Conservation (phyloP, 139 green algal genomes). For the Micromonas pusilla region DNA sequence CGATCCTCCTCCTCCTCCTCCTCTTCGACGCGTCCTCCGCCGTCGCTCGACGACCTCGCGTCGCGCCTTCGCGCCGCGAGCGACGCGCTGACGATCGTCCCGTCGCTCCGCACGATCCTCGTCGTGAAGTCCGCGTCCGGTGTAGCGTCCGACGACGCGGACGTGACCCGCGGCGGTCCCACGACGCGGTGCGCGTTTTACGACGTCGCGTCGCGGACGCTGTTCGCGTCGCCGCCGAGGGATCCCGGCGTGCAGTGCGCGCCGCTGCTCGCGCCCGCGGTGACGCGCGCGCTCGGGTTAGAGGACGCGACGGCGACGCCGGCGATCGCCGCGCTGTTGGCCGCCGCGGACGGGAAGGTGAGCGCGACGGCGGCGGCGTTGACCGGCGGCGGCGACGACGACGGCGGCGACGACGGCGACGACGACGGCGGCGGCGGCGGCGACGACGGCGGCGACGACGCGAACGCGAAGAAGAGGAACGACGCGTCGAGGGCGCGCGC, state of each 20-base stretch:
- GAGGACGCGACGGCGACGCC: background rate
- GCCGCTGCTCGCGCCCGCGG: constrained; percentile 40
- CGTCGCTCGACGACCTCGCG: too few species aligned
- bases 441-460: background rate
- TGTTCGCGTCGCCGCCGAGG: constrained; percentile 42
- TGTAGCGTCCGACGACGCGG: too few species aligned
- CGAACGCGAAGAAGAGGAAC: constrained; percentile 1
- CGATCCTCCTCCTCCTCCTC: too few species aligned
- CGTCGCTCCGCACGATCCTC: too few species aligned
- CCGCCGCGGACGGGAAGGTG: background rate
- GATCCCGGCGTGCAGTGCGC: constrained; percentile 34
- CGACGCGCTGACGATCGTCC: too few species aligned
- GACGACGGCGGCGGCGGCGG: constrained; percentile 1
- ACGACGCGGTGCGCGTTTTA: constrained; percentile 22
- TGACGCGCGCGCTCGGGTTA: constrained; percentile 47
- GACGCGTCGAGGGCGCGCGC: background rate
- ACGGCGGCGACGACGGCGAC: background rate
- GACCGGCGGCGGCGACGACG: background rate
- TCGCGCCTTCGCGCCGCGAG: too few species aligned
- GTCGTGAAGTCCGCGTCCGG: too few species aligned
- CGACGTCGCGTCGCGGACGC: background rate
- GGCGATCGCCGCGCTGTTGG: constrained; percentile 52
- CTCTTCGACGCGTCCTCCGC: too few species aligned
- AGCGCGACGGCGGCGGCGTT: background rate
- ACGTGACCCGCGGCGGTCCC: background rate